phyloP scores from a whole-genome alignment of 192 early-diverging fungal species.

The Dissophora globulifera region DNA sequence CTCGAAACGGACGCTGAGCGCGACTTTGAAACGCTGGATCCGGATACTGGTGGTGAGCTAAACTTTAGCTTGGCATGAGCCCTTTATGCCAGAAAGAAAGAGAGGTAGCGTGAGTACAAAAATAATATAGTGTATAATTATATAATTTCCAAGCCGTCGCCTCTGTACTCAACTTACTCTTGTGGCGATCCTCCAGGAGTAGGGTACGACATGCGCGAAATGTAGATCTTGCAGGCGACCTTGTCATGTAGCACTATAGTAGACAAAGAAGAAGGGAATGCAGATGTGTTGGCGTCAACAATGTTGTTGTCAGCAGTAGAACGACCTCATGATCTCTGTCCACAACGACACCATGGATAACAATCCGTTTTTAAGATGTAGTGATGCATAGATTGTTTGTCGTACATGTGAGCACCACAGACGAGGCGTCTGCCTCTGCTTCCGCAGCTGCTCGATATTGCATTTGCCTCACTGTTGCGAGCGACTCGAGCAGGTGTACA shows the following conservation, averaged over 20 bases:
- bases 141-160: too few species aligned
- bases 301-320: constrained; percentile 3
- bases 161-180: constrained; percentile 47
- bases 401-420: neutral
- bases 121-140: too few species aligned
- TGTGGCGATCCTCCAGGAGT: constrained; percentile 35
- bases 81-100: too few species aligned
- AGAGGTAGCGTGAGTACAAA: too few species aligned
- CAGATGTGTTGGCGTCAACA: neutral
- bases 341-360: too few species aligned
- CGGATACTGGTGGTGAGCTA: constrained; percentile 24
- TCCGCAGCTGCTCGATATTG: too few species aligned
- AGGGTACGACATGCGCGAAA: constrained; percentile 38
- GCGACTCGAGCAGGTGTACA: neutral
- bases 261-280: too few species aligned
- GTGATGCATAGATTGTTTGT: too few species aligned
- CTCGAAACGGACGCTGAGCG: constrained; percentile 1
- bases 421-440: too few species aligned
- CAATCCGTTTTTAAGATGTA: too few species aligned
- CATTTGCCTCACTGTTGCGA: too few species aligned
- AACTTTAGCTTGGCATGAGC: constrained; percentile 21
- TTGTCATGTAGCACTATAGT: constrained; percentile 45
- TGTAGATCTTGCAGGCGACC: constrained; percentile 48
- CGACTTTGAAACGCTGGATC: constrained; percentile 7
- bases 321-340: too few species aligned